phyloP scores from a whole-genome alignment of 148 eudicot species.

The Talinum fruticosum region DNA sequence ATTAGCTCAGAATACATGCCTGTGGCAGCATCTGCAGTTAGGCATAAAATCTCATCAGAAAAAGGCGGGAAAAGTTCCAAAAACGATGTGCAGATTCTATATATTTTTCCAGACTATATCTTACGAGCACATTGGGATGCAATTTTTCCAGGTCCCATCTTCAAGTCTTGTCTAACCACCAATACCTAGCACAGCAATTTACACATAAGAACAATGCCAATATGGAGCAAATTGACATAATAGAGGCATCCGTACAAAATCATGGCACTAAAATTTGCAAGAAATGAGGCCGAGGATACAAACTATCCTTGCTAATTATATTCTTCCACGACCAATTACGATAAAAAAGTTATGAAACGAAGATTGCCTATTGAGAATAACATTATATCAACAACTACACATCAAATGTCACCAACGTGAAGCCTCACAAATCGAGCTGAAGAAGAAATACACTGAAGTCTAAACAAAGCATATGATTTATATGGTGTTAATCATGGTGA shows the following conservation, averaged over 20 bases:
- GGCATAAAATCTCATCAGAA: slow-evolving; percentile 7
- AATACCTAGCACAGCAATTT: slow-evolving; percentile 52
- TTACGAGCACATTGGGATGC: slow-evolving; percentile 99
- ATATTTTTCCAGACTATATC: slow-evolving; percentile 18
- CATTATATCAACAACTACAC: background rate
- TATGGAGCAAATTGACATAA: background rate
- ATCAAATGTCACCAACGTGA: background rate
- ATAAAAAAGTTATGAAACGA: background rate
- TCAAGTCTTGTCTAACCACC: slow-evolving; percentile 93
- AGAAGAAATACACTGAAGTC: background rate
- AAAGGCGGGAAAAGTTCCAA: background rate
- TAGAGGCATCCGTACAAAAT: background rate
- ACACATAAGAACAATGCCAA: slow-evolving; percentile 1
- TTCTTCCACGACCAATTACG: background rate
- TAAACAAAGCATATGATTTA: background rate
- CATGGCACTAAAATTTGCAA: background rate
- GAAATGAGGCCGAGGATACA: background rate
- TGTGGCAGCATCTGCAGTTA: slow-evolving; percentile 83
- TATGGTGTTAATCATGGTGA: background rate
- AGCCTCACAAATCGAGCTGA: background rate
- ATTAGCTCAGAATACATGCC: slow-evolving; percentile 77
- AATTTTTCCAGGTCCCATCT: slow-evolving; percentile 88
- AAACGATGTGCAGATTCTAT: background rate
- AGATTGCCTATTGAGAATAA: too few relatives aligned
- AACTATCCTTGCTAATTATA: background rate